Base-by-base conservation (phyloP, 2,329 filamentous ascomycete species). In the Hypoxylon sp. region DNA sequence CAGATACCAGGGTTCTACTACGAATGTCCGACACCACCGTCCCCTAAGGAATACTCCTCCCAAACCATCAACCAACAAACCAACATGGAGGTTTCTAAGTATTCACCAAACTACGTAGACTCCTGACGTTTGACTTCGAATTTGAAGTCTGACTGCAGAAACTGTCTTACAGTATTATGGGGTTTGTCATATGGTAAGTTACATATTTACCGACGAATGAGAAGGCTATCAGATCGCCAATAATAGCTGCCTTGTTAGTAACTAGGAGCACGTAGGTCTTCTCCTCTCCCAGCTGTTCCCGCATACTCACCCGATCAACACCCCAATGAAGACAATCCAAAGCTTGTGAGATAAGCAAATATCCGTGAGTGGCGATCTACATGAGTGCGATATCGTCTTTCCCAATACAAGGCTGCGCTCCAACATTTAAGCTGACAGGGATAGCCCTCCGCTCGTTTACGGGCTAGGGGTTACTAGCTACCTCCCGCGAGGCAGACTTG, bases 291-390 rank as follows among this genome's bases (percentile, higher is more conserved):
- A 31, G 35, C 50, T 21, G 58, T 32, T 58, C 48, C 51, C 48
- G 54, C 35, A 32, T 42, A 21, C 51, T 55, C 29, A 53, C 37
- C 55, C 51, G 29, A 65, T 35, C 50, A 56, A 39, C 46, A 37
- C 10, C 31, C 35, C 42, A 42, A 44, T 11, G 15, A 10, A 24
- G 19, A 13, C 31, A 51, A 35, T 53, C 42, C 64, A 54, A 58
- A 67, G 48, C 56, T 62, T 58, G 63, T 67, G 56, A 64, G 48
- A 47, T 67, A 67, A 64, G 63, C 55, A 46, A 50, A 51, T 10
- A 27, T 39, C 24, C 32, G 13, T 11, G 15, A 51, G n/a, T 57
- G 13, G 21, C 13, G 15, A 13, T 21, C 10, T 52, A 32, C 32
- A 31, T 31, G 44, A 21, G 59, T 39, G 58, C 29, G 6, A 21